A percentile compares a stretch with the other conserved stretches of the same genome.
Evolutionary conservation across 345 rosid species (phyloP).

Genomic region (Acer campestre): DNA sequence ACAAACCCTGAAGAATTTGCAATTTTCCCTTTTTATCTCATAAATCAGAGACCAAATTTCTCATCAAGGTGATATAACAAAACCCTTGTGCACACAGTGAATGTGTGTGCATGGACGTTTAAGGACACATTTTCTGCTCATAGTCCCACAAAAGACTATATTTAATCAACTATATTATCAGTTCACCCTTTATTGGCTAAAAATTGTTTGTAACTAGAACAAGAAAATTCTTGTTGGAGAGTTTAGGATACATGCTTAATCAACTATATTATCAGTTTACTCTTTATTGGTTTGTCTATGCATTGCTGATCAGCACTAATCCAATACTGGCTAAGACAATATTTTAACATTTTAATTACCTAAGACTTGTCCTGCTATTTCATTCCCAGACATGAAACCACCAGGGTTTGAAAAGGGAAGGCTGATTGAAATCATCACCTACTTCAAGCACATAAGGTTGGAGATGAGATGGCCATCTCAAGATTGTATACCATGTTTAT

Average conservation of each 20-base stretch:
- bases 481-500: neutral
- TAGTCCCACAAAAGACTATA: neutral
- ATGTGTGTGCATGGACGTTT: neutral
- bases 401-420: neutral
- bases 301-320: neutral
- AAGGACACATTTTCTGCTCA: neutral
- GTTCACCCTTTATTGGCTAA: neutral
- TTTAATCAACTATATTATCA: neutral
- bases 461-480: slow-evolving; percentile 1
- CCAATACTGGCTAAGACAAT: neutral
- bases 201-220: neutral
- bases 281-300: neutral
- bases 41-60: neutral
- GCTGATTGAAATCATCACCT: neutral
- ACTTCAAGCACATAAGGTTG: neutral
- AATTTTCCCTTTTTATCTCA: neutral
- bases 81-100: neutral
- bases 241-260: neutral
- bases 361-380: neutral
- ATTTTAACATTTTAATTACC: slow-evolving; percentile 1
- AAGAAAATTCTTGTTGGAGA: neutral
- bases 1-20: neutral
- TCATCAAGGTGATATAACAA: neutral
- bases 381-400: slow-evolving; percentile 1
- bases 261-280: neutral